Base-by-base conservation (phyloP, 1,284 basidiomycete genomes). In the Vanrija pseudolonga region DNA sequence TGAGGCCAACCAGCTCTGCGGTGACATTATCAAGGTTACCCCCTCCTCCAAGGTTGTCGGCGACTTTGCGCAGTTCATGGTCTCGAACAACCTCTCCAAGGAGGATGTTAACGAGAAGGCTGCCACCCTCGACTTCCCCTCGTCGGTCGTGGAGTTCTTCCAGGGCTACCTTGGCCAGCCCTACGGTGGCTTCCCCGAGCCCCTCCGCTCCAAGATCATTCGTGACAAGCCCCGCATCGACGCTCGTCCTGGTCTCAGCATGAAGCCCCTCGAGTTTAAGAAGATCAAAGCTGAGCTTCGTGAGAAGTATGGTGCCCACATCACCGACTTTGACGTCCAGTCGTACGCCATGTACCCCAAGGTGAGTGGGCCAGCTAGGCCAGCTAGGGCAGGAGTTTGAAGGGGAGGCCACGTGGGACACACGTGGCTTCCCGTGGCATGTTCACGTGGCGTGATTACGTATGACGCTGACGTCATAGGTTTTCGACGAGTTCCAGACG, bases 61-160 rank as follows among this genome's bases (percentile, higher is more conserved):
- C 45, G 96, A 99, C 81, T 95, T 99, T 77, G 96, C 96, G 24
- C 91, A 95, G 77, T 97, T 92, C 87, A 94, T 98, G 92, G 94
- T 93, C 38, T 90, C 91, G 62, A 98, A 98, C 81, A 85, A 86
- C 64, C 82, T 98, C 54, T 83, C 85, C 51, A 90, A 90, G 76
- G 79, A 89, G 69, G 89, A 97, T 61, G 92, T 98, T 43, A 73
- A 93, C 57, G 85, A 87, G 28, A 84, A 87, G 50, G 96, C 94
- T 47, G 87, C 89, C 53, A 84, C 85, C 60, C 86, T 98, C 64
- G 96, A 99, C 79, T 97, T 98, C 87, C 96, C 96, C 14, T 91
- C 90, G 12, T 93, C 90, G 23, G 91, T 94, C 51, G 89, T 94
- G 55, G 91, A 94, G 70, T 95, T 94, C 82, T 94, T 94, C 90